Evolutionary conservation across 352 stramenopile species (phyloP).

Genomic region (Pythium scleroteichum): DNA sequence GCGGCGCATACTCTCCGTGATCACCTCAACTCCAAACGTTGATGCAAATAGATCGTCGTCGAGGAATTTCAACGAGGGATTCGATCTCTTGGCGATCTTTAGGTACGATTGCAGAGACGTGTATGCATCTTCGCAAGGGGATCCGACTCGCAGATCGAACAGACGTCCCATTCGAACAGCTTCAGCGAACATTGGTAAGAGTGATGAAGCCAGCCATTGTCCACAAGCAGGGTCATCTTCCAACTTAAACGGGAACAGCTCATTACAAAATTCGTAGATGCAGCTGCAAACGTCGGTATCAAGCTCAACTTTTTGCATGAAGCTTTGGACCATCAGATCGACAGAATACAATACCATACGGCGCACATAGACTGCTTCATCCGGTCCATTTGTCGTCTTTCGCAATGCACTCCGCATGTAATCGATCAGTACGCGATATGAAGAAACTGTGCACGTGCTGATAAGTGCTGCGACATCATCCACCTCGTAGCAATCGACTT

Average conservation of each 20-base stretch:
- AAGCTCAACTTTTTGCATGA: slow-evolving; percentile 73
- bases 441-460: slow-evolving; percentile 49
- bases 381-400: slow-evolving; percentile 25
- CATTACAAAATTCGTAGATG: slow-evolving; percentile 58
- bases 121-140: slow-evolving; percentile 75
- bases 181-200: slow-evolving; percentile 72
- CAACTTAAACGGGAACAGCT: slow-evolving; percentile 66
- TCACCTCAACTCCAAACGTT: slow-evolving; percentile 74
- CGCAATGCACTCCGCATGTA: slow-evolving; percentile 20
- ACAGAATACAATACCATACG: slow-evolving; percentile 78
- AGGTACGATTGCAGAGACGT: slow-evolving; percentile 69
- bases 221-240: slow-evolving; percentile 71
- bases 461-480: slow-evolving; percentile 69
- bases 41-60: slow-evolving; percentile 74
- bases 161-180: slow-evolving; percentile 57
- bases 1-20: slow-evolving; percentile 69
- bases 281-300: slow-evolving; percentile 62
- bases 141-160: slow-evolving; percentile 59
- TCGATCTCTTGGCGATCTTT: slow-evolving; percentile 59
- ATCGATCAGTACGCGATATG: slow-evolving; percentile 21
- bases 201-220: slow-evolving; percentile 67
- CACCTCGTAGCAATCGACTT: slow-evolving; percentile 53
- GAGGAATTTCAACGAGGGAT: slow-evolving; percentile 63
- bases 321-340: slow-evolving; percentile 71
- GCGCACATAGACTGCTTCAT: slow-evolving; percentile 49